Evolutionary conservation across 495 filamentous ascomycete species (phyloP).

Genomic region (Trypethelium eluteriae): DNA sequence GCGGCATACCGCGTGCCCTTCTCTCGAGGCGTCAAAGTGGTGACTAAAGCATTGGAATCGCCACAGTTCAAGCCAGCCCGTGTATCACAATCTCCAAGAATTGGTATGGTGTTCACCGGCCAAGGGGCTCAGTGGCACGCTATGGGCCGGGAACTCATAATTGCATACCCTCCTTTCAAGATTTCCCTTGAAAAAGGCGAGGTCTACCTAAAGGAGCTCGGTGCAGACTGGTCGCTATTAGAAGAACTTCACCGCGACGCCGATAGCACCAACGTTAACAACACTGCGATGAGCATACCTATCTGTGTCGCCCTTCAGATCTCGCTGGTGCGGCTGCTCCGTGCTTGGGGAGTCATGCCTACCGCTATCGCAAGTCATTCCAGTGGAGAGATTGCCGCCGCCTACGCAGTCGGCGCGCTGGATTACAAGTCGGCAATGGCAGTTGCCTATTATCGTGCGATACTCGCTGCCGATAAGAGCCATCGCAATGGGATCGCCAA

Average conservation of each 20-base stretch:
- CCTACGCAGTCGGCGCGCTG: constrained; percentile 49
- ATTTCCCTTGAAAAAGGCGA: background rate
- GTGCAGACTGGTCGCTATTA: constrained; percentile 11
- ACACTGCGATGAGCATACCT: constrained; percentile 23
- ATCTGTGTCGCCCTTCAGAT: constrained; percentile 27
- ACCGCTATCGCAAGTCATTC: constrained; percentile 51
- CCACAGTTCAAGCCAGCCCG: background rate
- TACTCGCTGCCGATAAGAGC: constrained; percentile 3
- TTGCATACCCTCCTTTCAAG: background rate
- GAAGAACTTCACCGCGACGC: constrained; percentile 22
- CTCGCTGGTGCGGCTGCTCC: constrained; percentile 25
- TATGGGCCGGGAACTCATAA: constrained; percentile 32
- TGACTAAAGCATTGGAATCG: background rate
- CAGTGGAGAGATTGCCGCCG: constrained; percentile 56
- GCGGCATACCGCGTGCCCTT: background rate
- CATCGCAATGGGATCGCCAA: background rate
- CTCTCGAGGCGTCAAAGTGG: background rate
- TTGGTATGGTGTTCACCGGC: constrained; percentile 37
- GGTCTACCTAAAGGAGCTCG: constrained; percentile 2
- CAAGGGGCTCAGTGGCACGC: constrained; percentile 41
- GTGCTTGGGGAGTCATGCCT: constrained; percentile 29
- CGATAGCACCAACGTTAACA: constrained; percentile 21
- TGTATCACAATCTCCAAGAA: background rate
- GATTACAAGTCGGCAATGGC: constrained; percentile 40
- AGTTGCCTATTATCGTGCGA: constrained; percentile 38